Conservation (phyloP, 164 flowering plant species). For the Kingdonia uniflora region DNA sequence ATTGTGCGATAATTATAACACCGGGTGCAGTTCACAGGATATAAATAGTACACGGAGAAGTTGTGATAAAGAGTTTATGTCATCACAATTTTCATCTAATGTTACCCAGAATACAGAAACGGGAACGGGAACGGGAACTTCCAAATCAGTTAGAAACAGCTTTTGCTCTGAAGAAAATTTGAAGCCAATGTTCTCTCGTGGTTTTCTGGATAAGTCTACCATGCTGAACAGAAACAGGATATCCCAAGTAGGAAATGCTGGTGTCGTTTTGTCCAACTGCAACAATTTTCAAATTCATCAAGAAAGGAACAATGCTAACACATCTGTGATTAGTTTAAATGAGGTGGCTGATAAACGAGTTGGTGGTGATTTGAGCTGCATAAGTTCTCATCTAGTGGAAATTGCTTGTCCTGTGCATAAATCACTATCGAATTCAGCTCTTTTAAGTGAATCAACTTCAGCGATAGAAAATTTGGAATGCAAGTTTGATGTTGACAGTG, state of each 20-base stretch:
- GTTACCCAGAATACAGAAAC: background rate
- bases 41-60: constrained; percentile 3
- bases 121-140: constrained; percentile 2
- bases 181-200: constrained; percentile 29
- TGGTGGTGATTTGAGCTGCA: constrained; percentile 2
- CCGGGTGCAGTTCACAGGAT: constrained; percentile 7
- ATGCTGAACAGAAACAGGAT: too few species aligned
- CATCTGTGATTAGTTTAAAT: too few species aligned
- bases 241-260: too few species aligned
- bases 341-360: too few species aligned
- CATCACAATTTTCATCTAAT: constrained; percentile 1
- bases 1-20: too few species aligned
- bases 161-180: constrained; percentile 8
- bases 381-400: background rate
- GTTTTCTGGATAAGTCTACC: constrained; percentile 22
- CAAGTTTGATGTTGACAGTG: background rate
- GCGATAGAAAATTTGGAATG: too few species aligned
- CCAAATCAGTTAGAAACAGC: background rate
- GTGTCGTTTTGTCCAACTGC: too few species aligned
- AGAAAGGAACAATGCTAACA: too few species aligned
- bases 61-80: background rate
- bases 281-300: too few species aligned
- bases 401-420: background rate
- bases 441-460: too few species aligned
- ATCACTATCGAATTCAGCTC: constrained; percentile 1